Percentiles rank a stretch among this genome's conserved stretches.
phyloP scores from a whole-genome alignment of 129 eudicot species.

The Flaveria ramosissima region DNA sequence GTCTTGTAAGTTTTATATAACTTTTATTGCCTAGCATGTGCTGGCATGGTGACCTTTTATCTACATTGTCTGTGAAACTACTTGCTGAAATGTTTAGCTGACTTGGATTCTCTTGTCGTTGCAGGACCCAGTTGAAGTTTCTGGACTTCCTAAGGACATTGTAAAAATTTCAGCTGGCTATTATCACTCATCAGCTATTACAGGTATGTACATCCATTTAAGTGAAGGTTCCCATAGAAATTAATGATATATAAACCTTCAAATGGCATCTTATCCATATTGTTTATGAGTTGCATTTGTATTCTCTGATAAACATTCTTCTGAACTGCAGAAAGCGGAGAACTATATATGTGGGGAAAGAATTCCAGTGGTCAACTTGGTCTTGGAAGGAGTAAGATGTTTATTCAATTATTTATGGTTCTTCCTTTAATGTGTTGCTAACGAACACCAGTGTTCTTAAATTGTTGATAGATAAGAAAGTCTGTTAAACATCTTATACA shows the following conservation, averaged over 20 bases:
- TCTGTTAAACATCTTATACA: neutral
- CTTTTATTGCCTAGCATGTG: neutral
- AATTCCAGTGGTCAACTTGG: conserved; percentile 94
- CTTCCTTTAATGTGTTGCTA: conserved; percentile 8
- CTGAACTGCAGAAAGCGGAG: conserved; percentile 76
- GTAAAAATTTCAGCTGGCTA: conserved; percentile 77
- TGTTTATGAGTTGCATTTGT: neutral
- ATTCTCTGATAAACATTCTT: conserved; percentile 17
- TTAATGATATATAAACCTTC: too few relatives aligned
- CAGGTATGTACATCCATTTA: conserved; percentile 48
- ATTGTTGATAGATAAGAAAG: neutral
- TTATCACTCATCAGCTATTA: conserved; percentile 88
- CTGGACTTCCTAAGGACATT: conserved; percentile 63
- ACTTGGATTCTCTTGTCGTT: conserved; percentile 24
- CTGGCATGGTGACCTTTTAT: neutral
- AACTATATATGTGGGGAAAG: conserved; percentile 92
- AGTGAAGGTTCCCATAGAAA: too few relatives aligned
- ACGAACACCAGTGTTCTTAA: too few relatives aligned
- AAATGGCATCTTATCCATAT: too few relatives aligned
- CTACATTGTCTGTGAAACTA: neutral
- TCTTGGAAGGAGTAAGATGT: conserved; percentile 80
- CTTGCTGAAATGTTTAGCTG: neutral
- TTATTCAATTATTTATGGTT: neutral
- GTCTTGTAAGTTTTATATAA: neutral
- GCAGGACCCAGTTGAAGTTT: conserved; percentile 76